Conservation (phyloP, 345 rosid species). For the Bruguiera gymnorhiza region DNA sequence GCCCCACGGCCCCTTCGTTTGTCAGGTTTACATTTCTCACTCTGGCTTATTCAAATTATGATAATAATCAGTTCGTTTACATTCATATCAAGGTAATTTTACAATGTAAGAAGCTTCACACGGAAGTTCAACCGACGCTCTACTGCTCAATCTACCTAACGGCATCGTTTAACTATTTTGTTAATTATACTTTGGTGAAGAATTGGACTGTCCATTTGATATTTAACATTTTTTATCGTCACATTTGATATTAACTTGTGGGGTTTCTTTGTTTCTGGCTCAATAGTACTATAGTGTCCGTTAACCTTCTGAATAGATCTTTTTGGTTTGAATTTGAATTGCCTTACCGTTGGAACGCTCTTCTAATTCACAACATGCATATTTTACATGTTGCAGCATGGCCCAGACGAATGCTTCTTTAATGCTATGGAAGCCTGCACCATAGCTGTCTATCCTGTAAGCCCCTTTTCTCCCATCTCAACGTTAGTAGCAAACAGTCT, state of each 20-base stretch:
- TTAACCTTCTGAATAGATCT: background rate
- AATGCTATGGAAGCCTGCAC: conserved; percentile 56
- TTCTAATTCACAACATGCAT: background rate
- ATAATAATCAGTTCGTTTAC: background rate
- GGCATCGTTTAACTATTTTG: no score
- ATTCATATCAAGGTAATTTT: no score
- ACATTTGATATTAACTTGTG: no score
- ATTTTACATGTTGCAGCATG: conserved; percentile 43
- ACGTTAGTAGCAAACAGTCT: no score
- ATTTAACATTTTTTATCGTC: no score
- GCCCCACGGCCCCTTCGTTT: conserved; percentile 42
- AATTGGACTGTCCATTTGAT: no score
- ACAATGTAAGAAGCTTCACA: no score
- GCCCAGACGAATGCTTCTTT: conserved; percentile 51
- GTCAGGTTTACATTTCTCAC: conserved; percentile 54
- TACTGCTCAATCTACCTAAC: no score
- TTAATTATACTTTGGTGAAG: no score
- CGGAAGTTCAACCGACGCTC: no score
- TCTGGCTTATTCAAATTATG: background rate
- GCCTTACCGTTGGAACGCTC: background rate
- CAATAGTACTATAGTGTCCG: background rate
- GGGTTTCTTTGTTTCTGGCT: background rate
- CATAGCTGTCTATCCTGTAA: conserved; percentile 49
- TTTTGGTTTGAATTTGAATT: background rate
- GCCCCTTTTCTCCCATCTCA: background rate